Percentiles rank a stretch among this genome's conserved stretches.
These are phyloP conservation scores for Neospora caninum DNA, from an alignment of 169 alveolate genomes.

Conservation along the genomic window DNA sequence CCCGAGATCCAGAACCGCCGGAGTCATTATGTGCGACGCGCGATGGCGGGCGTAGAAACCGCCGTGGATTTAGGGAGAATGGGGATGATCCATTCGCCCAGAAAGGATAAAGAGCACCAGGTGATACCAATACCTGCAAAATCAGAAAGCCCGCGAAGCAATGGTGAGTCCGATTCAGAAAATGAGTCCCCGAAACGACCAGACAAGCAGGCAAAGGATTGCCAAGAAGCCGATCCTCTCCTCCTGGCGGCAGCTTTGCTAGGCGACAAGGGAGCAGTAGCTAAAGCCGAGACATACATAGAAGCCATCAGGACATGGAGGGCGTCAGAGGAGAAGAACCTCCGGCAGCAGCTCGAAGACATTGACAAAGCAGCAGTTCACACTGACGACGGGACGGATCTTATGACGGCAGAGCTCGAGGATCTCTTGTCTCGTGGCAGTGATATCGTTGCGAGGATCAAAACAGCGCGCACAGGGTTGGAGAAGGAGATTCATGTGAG, in stretches of 20 bases:
- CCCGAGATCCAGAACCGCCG: too few relatives aligned
- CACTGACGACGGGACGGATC: background rate
- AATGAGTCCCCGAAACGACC: background rate
- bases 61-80: too few relatives aligned
- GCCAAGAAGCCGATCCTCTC: background rate
- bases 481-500: conserved; percentile 12
- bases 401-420: background rate
- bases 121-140: background rate
- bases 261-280: background rate
- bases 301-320: background rate
- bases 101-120: background rate
- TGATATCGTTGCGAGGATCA: background rate
- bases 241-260: background rate
- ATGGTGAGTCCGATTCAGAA: background rate
- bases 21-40: too few relatives aligned
- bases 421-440: conserved; percentile 11
- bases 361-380: background rate
- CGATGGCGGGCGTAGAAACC: too few relatives aligned
- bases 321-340: background rate
- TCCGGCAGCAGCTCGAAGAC: background rate
- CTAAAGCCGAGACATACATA: background rate
- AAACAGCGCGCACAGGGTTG: background rate
- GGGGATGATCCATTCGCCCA: background rate
- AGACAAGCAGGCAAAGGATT: background rate
- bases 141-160: background rate